Evolutionary conservation across 2,329 filamentous ascomycete genomes (phyloP).

Genomic region (Trichoderma semiorbis): DNA sequence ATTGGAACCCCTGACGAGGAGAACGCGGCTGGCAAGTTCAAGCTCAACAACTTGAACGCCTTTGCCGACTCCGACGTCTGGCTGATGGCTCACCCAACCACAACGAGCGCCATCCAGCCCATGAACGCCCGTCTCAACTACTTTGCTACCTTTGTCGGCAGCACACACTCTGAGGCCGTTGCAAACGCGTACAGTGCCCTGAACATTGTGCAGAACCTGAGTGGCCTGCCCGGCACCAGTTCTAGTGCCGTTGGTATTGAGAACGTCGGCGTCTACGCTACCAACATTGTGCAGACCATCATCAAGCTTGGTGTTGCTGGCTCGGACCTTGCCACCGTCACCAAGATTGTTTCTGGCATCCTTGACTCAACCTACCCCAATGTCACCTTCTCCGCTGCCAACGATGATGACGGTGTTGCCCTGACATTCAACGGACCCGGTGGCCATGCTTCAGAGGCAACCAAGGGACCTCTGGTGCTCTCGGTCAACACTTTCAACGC

Average conservation of each 20-base stretch:
- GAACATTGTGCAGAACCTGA: conserved; percentile 12
- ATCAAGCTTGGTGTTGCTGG: conserved; percentile 20
- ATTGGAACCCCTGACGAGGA: conserved; percentile 21
- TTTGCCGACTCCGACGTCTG: conserved; percentile 20
- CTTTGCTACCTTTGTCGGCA: conserved; percentile 19
- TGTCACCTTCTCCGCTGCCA: conserved; percentile 13
- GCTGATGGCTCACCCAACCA: conserved; percentile 23
- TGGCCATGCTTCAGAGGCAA: conserved; percentile 21
- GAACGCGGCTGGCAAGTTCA: conserved; percentile 22
- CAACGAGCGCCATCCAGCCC: conserved; percentile 19
- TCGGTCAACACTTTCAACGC: conserved; percentile 19
- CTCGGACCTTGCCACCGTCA: conserved; percentile 5
- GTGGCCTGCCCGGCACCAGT: conserved; percentile 14
- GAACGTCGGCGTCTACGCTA: conserved; percentile 21
- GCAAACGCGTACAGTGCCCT: conserved; percentile 20
- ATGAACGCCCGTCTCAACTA: conserved; percentile 23
- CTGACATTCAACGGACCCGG: conserved; percentile 20
- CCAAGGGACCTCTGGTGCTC: conserved; percentile 18
- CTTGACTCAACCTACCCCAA: conserved; percentile 17
- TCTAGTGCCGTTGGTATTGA: conserved; percentile 20
- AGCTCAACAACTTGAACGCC: conserved; percentile 19
- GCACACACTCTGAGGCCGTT: conserved; percentile 19
- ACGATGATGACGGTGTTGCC: conserved; percentile 18
- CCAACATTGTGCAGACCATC: conserved; percentile 20
- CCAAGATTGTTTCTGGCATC: conserved; percentile 15